These are phyloP conservation scores for Leucaena leucocephala DNA, from an alignment of 306 rosid genomes.

Conservation along the genomic window DNA sequence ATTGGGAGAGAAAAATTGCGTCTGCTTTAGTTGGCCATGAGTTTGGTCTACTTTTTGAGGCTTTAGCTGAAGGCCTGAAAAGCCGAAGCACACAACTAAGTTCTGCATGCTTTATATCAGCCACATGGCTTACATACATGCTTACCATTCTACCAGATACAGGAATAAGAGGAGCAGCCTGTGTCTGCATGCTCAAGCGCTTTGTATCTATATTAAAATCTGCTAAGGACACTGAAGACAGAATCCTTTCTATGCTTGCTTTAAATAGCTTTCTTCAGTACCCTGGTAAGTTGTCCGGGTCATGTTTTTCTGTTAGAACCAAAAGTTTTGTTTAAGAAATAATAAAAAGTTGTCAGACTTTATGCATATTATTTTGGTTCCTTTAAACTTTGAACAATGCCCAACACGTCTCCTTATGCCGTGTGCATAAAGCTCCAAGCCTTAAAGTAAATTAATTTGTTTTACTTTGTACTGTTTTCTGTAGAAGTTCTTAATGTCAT, in stretches of 20 bases:
- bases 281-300: conserved; percentile 58
- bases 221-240: conserved; percentile 67
- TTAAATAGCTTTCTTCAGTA: conserved; percentile 70
- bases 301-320: conserved; percentile 3
- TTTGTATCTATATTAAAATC: conserved; percentile 69
- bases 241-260: conserved; percentile 83
- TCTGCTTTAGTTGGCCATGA: conserved; percentile 79
- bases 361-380: conserved; percentile 7
- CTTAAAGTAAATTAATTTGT: conserved; percentile 16
- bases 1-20: conserved; percentile 91
- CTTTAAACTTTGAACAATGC: not conserved
- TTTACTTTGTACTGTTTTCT: not conserved
- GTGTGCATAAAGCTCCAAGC: conserved; percentile 7
- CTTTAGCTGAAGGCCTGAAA: conserved; percentile 84
- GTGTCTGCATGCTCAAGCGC: conserved; percentile 71
- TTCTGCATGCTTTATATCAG: conserved; percentile 72
- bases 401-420: not conserved
- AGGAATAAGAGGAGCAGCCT: conserved; percentile 80
- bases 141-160: conserved; percentile 80
- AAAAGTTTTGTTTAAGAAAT: conserved; percentile 14
- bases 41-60: conserved; percentile 84
- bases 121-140: conserved; percentile 89
- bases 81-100: conserved; percentile 62
- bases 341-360: conserved; percentile 15
- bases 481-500: not conserved